These are phyloP conservation scores for Sordariomycetes sp. DNA, from an alignment of 2,329 filamentous ascomycete species.

Conservation along the genomic window DNA sequence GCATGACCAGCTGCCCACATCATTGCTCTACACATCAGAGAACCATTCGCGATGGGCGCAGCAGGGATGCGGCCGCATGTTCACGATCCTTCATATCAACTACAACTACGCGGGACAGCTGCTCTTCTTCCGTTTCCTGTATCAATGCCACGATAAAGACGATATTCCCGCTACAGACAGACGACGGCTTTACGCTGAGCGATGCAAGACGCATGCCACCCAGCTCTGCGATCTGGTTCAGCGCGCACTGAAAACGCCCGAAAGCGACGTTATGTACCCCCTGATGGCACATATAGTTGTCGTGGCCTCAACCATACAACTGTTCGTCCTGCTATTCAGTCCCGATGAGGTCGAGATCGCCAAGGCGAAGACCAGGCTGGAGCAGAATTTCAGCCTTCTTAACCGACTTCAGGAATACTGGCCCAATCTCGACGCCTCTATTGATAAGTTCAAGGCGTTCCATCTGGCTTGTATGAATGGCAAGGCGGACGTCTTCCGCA, in stretches of 20 bases:
- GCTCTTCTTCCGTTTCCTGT: constrained; percentile 36
- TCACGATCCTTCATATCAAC: constrained; percentile 32
- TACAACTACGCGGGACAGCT: constrained; percentile 36
- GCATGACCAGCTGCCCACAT: not conserved
- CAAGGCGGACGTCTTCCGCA: constrained; percentile 23
- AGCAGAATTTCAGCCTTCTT: constrained; percentile 33
- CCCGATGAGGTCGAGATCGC: constrained; percentile 22
- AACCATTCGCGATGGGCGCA: not conserved
- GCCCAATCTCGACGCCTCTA: constrained; percentile 13
- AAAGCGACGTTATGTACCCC: constrained; percentile 30
- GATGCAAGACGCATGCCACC: constrained; percentile 28
- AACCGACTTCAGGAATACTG: constrained; percentile 27
- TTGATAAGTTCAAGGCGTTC: constrained; percentile 24
- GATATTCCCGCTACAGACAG: not conserved
- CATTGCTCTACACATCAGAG: not conserved
- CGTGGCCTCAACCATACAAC: constrained; percentile 33
- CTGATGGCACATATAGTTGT: constrained; percentile 36
- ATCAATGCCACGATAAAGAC: constrained; percentile 7
- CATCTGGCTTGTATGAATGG: constrained; percentile 27
- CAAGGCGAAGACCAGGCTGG: constrained; percentile 23
- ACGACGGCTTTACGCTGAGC: constrained; percentile 19
- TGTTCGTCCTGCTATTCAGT: constrained; percentile 33
- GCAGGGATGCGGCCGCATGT: constrained; percentile 29
- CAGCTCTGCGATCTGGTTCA: constrained; percentile 30
- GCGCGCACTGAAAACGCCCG: constrained; percentile 20